Evolutionary conservation across 2,329 filamentous ascomycete genomes (phyloP).

Genomic region (Pseudopithomyces maydicus): DNA sequence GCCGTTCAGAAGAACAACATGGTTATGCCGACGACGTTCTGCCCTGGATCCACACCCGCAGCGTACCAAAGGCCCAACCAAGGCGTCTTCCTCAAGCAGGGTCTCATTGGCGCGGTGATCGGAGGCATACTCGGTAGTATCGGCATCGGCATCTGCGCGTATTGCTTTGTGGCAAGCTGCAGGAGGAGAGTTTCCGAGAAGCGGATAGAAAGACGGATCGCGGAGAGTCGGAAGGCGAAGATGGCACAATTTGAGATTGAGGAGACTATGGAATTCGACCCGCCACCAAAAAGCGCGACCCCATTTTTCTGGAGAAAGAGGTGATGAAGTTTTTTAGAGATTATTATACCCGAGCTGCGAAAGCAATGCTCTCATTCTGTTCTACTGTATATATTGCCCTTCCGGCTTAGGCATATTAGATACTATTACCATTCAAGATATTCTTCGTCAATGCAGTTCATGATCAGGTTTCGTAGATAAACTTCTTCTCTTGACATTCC

Average conservation of each 20-base stretch:
- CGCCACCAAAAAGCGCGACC: conserved; percentile 33
- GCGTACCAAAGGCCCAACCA: conserved; percentile 37
- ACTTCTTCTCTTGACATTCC: too few species aligned
- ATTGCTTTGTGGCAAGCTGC: conserved; percentile 37
- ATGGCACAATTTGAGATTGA: conserved; percentile 41
- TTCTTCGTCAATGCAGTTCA: not conserved
- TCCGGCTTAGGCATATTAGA: not conserved
- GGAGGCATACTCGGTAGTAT: conserved; percentile 45
- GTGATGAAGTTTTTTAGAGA: conserved; percentile 1
- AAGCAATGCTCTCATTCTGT: not conserved
- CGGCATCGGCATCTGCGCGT: conserved; percentile 31
- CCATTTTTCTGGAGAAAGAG: conserved; percentile 39
- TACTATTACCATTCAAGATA: not conserved
- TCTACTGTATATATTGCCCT: conserved; percentile 5
- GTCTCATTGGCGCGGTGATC: conserved; percentile 46
- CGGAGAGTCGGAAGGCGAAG: conserved; percentile 31
- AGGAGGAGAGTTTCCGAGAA: conserved; percentile 33
- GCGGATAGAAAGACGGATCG: conserved; percentile 31
- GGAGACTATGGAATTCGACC: conserved; percentile 37
- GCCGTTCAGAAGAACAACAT: conserved; percentile 46
- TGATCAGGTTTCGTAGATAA: not conserved
- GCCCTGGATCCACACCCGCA: conserved; percentile 43
- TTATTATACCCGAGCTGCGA: conserved; percentile 3
- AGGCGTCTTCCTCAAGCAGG: conserved; percentile 37
- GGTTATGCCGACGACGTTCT: conserved; percentile 49